Evolutionary conservation across 441 rosid species (phyloP).

Genomic region (Adansonia grandidieri): DNA sequence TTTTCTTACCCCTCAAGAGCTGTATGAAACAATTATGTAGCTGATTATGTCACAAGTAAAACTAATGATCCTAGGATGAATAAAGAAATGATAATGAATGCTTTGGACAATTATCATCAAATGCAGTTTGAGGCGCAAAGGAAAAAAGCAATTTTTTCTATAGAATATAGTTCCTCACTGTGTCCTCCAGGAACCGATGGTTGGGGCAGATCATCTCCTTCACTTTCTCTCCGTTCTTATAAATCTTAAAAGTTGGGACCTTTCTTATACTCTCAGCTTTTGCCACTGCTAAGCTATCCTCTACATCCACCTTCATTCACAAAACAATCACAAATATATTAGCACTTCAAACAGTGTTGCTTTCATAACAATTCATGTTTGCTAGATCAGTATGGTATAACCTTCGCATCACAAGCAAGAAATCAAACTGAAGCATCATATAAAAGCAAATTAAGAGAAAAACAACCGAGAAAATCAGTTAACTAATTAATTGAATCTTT

Average conservation of each 20-base stretch:
- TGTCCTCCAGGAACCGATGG: constrained; percentile 49
- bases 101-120: constrained; percentile 25
- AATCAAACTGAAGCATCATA: neutral
- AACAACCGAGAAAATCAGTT: neutral
- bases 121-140: constrained; percentile 24
- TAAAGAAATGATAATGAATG: constrained; percentile 23
- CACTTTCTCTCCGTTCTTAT: constrained; percentile 53
- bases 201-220: constrained; percentile 61
- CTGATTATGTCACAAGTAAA: constrained; percentile 34
- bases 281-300: constrained; percentile 50
- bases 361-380: neutral
- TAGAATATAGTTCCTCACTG: constrained; percentile 43
- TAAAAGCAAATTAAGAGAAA: neutral
- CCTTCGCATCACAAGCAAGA: neutral
- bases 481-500: neutral
- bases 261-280: constrained; percentile 47
- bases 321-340: neutral
- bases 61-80: constrained; percentile 32
- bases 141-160: constrained; percentile 28
- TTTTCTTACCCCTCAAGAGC: constrained; percentile 2
- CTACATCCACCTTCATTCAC: constrained; percentile 51
- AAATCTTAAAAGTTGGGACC: constrained; percentile 56
- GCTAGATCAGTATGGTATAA: neutral
- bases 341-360: neutral
- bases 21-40: constrained; percentile 29